Evolutionary conservation across 1,284 basidiomycete genomes (phyloP), one percentile per base, ranked within the genome.

Genomic region (Austroboletus novae-zelandiae): DNA sequence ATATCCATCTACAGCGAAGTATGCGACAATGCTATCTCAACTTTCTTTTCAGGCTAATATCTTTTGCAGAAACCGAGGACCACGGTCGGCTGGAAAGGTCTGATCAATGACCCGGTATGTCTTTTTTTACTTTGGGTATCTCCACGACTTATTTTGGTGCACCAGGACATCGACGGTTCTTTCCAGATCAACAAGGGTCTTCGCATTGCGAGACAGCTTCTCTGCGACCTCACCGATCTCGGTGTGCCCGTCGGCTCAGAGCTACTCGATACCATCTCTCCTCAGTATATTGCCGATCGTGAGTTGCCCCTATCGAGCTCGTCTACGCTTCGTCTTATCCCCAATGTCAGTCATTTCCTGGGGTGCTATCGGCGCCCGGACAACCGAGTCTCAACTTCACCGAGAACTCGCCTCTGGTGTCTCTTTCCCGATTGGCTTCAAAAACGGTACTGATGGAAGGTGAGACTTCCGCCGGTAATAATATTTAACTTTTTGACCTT

Each of bases 171-270:
- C 68, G 89, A 97, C 68, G 92, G 91, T 51, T 84, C 90, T 48
- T 99, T 90, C 87, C 83, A 94, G 66, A 99, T 99, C 72, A 99
- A 99, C 83, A 92, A 94, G 67, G 96, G 96, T 37, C 81, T 97
- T 18, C 84, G 87, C 52, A 82, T 87, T 49, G 94, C 92, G 0
- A 84, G 97, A 48, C 84, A 92, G 61, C 78, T 99, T 31, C 84
- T 99, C 42, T 86, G 92, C 61, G 92, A 97, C 63, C 78, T 99
- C 54, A 94, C 92, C 35, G 77, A 91, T 56, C 74, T 90, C 40
- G 96, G 96, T 48, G 75, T 99, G 9, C 95, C 96, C 11, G 90
- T 98, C 40, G 96, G 94, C 17, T 93, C 90, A 57, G 97, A 99
- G 71, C 83, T 99, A 40, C 84, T 99, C 51, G 96, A 95, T 71